Percentiles rank a stretch among this genome's conserved stretches.
Evolutionary conservation across 345 rosid genomes (phyloP).

Genomic region (Brassica incana): DNA sequence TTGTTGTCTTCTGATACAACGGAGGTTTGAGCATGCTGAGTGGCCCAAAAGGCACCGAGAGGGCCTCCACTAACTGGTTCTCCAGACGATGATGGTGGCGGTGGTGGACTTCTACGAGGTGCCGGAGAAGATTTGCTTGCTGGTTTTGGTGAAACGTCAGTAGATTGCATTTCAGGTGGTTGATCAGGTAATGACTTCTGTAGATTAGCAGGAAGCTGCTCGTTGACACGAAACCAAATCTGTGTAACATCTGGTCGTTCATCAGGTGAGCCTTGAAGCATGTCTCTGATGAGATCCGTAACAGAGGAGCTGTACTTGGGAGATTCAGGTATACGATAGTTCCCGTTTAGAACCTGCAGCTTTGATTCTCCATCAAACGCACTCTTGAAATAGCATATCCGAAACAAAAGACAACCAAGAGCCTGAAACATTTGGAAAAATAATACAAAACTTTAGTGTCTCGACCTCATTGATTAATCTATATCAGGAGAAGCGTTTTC

Average conservation of each 20-base stretch:
- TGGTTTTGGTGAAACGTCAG: conserved; percentile 53
- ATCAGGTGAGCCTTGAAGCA: conserved; percentile 92
- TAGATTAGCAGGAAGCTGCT: conserved; percentile 65
- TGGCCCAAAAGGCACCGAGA: conserved; percentile 94
- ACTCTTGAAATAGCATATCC: conserved; percentile 88
- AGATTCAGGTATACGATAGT: conserved; percentile 80
- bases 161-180: conserved; percentile 67
- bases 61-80: conserved; percentile 49
- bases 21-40: conserved; percentile 70
- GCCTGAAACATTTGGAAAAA: conserved; percentile 52
- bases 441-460: conserved; percentile 20
- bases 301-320: conserved; percentile 72
- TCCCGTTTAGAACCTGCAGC: conserved; percentile 90
- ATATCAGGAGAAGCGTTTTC: not conserved
- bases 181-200: conserved; percentile 89
- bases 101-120: conserved; percentile 88
- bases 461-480: not conserved
- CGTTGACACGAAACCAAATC: conserved; percentile 98
- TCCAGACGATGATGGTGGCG: conserved; percentile 47
- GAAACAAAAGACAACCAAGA: conserved; percentile 94
- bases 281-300: conserved; percentile 70
- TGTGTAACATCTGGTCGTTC: conserved; percentile 98
- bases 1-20: conserved; percentile 54
- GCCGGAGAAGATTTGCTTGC: conserved; percentile 57
- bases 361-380: conserved; percentile 99